These are phyloP conservation scores for Protomyces macrosporus DNA, from an alignment of 1,139 yeast species.

Conservation along the genomic window DNA sequence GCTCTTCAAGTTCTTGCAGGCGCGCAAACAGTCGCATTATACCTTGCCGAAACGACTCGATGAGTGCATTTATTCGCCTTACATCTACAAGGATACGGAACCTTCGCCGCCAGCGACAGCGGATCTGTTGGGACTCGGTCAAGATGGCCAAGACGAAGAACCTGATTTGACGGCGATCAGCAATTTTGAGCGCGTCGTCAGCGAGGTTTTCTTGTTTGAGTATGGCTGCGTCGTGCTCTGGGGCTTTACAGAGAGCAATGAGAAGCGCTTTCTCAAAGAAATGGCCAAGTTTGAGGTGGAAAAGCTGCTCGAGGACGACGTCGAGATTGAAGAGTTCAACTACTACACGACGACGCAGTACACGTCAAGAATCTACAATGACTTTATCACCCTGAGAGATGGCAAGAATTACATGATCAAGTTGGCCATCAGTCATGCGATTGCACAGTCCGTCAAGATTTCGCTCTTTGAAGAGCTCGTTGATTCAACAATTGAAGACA, in stretches of 20 bases:
- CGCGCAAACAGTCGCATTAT: constrained; percentile 58
- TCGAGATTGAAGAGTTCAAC: constrained; percentile 89
- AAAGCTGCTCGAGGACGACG: constrained; percentile 57
- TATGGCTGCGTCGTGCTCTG: constrained; percentile 93
- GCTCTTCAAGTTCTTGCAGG: constrained; percentile 75
- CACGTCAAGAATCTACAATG: constrained; percentile 71
- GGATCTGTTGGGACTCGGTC: constrained; percentile 50
- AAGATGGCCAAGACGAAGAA: constrained; percentile 60
- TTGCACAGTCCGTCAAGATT: constrained; percentile 93
- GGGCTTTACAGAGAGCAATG: constrained; percentile 87
- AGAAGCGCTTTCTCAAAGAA: constrained; percentile 72
- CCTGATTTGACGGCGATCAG: constrained; percentile 72
- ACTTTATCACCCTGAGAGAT: constrained; percentile 84
- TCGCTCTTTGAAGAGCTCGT: constrained; percentile 92
- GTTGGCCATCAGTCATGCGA: constrained; percentile 89
- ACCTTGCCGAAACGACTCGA: constrained; percentile 84
- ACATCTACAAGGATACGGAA: constrained; percentile 35
- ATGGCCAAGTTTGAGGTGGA: constrained; percentile 85
- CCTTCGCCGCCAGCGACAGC: constrained; percentile 32
- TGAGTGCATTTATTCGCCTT: constrained; percentile 51
- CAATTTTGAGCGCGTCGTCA: constrained; percentile 45
- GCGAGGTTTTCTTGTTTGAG: constrained; percentile 82
- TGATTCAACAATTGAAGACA: constrained; percentile 91
- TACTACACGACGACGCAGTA: constrained; percentile 88
- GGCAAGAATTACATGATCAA: constrained; percentile 85